Percentiles rank a stretch among this genome's conserved stretches.
phyloP scores from a whole-genome alignment of 208 protist genomes.

The Leishmania guyanensis region DNA sequence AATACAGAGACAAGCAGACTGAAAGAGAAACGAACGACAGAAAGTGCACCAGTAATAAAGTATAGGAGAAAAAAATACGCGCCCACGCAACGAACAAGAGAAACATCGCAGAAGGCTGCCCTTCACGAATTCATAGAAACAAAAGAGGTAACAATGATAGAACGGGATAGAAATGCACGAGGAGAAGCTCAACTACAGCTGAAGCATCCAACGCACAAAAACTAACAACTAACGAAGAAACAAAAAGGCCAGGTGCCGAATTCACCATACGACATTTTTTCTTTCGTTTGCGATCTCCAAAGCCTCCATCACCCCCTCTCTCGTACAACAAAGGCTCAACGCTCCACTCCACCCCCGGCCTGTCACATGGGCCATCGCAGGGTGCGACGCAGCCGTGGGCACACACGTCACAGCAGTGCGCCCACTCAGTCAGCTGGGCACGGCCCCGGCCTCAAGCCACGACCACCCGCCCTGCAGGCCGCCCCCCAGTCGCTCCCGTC shows the following conservation, averaged over 20 bases:
- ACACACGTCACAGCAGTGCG: not conserved
- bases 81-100: not conserved
- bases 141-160: not conserved
- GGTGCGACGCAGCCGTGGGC: not conserved
- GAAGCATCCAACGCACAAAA: not conserved
- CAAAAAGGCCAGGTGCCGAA: not conserved
- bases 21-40: not conserved
- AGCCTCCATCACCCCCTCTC: not conserved
- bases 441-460: not conserved
- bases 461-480: not conserved
- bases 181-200: not conserved
- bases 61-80: not conserved
- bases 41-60: not conserved
- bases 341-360: not conserved
- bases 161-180: not conserved
- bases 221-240: not conserved
- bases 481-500: not conserved
- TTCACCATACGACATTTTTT: not conserved
- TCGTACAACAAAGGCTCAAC: not conserved
- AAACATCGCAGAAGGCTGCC: not conserved
- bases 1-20: not conserved
- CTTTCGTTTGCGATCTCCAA: not conserved
- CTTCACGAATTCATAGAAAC: not conserved
- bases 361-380: not conserved
- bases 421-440: not conserved